Percentiles rank a stretch among this genome's conserved stretches.
These are phyloP conservation scores for Gymnopilus junonius DNA, from an alignment of 768 basidiomycete genomes.

Conservation along the genomic window DNA sequence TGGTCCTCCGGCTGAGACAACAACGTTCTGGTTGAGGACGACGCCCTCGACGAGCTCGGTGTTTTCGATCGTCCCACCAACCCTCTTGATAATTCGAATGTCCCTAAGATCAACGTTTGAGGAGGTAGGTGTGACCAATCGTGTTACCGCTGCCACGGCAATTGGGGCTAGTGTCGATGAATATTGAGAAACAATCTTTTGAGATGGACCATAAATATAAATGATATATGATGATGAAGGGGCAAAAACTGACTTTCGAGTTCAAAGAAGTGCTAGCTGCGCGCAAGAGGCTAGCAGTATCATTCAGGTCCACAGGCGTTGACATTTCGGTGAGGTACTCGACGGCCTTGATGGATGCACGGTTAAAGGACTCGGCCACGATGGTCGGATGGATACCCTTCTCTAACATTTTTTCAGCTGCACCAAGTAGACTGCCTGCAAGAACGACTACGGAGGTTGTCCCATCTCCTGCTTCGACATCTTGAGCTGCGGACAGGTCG, in stretches of 20 bases:
- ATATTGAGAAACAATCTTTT: constrained; percentile 98
- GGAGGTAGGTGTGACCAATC: constrained; percentile 85
- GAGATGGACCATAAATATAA: neutral
- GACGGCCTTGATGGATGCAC: constrained; percentile 89
- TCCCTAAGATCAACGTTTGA: constrained; percentile 97
- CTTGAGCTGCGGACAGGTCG: constrained; percentile 96
- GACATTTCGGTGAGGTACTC: constrained; percentile 94
- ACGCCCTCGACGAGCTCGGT: constrained; percentile 96
- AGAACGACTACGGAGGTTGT: constrained; percentile 98
- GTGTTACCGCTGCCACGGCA: constrained; percentile 94
- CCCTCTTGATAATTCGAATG: constrained; percentile 96
- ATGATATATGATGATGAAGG: neutral
- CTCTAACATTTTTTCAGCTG: constrained; percentile 94
- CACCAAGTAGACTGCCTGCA: constrained; percentile 89
- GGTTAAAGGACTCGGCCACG: constrained; percentile 94
- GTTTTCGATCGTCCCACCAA: constrained; percentile 98
- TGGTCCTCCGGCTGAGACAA: constrained; percentile 89
- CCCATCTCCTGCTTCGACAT: constrained; percentile 97
- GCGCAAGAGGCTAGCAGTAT: constrained; percentile 81
- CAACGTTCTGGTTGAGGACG: constrained; percentile 95
- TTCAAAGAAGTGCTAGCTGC: constrained; percentile 96
- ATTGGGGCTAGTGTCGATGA: constrained; percentile 98
- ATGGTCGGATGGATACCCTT: constrained; percentile 99
- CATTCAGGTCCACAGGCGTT: constrained; percentile 87
- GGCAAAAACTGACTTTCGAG: constrained; percentile 72